These are phyloP conservation scores for Verticillium albo-atrum DNA, from an alignment of 2,329 filamentous ascomycete species.

Conservation along the genomic window DNA sequence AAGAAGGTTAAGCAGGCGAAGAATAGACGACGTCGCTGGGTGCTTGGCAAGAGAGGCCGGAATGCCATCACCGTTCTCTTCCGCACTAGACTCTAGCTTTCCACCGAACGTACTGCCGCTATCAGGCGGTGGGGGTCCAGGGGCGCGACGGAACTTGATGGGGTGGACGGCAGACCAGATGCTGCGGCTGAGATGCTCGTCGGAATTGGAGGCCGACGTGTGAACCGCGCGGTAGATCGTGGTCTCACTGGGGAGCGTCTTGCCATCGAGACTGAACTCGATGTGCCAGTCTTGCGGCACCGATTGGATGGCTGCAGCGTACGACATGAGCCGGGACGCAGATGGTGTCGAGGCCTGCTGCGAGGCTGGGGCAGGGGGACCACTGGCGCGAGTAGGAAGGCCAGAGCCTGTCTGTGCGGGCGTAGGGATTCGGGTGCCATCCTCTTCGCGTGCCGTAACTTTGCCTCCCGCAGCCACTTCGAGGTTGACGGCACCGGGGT, in stretches of 20 bases:
- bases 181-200: constrained; percentile 67
- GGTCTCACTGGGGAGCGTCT: constrained; percentile 82
- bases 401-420: constrained; percentile 55
- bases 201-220: constrained; percentile 43
- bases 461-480: constrained; percentile 84
- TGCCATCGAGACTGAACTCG: constrained; percentile 84
- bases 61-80: constrained; percentile 55
- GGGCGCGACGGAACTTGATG: constrained; percentile 84
- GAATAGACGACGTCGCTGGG: constrained; percentile 79
- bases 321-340: constrained; percentile 64
- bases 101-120: constrained; percentile 61
- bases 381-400: constrained; percentile 33
- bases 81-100: constrained; percentile 41
- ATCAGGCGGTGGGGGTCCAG: constrained; percentile 75
- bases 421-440: constrained; percentile 81
- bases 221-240: constrained; percentile 96
- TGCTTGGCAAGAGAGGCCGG: constrained; percentile 79
- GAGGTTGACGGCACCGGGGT: constrained; percentile 85
- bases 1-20: constrained; percentile 82
- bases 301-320: constrained; percentile 77
- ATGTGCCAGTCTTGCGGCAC: constrained; percentile 94
- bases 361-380: constrained; percentile 31
- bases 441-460: constrained; percentile 86
- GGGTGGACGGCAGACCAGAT: constrained; percentile 90
- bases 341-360: constrained; percentile 44